Evolutionary conservation across 768 basidiomycete species (phyloP), one percentile per base, ranked within the genome.

Genomic region (Pleurotus salmoneostramineus): DNA sequence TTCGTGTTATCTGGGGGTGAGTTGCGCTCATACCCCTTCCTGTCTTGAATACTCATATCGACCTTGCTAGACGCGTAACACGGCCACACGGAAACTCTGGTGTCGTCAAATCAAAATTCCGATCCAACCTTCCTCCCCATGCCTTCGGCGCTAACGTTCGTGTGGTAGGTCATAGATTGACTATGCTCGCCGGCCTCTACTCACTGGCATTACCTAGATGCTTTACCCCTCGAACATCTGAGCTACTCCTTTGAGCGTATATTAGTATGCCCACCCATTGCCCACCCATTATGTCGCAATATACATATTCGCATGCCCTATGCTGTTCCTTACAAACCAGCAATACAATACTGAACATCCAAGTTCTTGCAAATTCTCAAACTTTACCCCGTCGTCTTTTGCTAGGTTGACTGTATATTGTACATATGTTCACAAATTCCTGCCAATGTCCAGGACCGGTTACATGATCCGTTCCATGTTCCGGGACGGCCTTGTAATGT

Each of bases 1-100:
- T 98, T 69, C 91, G 97, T 65, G 93, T 98, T 62, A 98, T 98
- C 81, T 98, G 95, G 95, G 97, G 95, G 92, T 93, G 66, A 69
- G 87, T 78, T 31, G 21, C 33, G 6, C 31, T 57, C 50, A 15
- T 21, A n/a, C 5, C 5, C n/a, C 43, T 45, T 21, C 42, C 11
- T 15, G 35, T 51, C 34, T 27, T 27, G 37, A 46, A 34, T 11
- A 32, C 6, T 12, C 35, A 43, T 33, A 58, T 31, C n/a, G 4
- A 36, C n/a, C 40, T 47, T 60, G 15, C 35, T 54, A 93, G 93
- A 69, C 93, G 94, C 66, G 86, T 96, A 62, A 94, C 94, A 60
- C 89, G 95, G 69, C 84, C 94, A 64, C 95, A 98, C 75, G 95
- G 97, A 64, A 89, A 85, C 74, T 91, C 87, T 63, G 96, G 96